These are phyloP conservation scores for Myriosclerotinia scirpicola DNA, from an alignment of 2,329 filamentous ascomycete species.

Conservation along the genomic window DNA sequence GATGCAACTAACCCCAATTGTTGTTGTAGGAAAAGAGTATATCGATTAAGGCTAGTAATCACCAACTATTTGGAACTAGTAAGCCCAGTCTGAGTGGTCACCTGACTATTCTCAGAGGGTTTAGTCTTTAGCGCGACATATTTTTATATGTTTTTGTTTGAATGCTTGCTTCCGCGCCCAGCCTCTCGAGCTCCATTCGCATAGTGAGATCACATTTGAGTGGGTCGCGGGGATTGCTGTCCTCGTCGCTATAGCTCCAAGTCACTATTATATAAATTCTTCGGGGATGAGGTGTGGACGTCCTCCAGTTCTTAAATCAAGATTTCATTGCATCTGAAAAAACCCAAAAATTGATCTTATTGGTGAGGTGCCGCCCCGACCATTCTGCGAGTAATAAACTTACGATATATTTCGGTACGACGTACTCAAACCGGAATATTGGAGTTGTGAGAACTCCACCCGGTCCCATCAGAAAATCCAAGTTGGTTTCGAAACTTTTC, in stretches of 20 bases:
- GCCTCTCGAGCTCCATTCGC: neutral
- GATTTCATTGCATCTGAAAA: neutral
- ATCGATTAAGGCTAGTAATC: too few species aligned
- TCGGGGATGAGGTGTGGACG: neutral
- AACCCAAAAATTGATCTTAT: neutral
- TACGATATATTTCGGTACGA: neutral
- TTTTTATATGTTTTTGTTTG: too few species aligned
- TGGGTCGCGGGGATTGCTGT: too few species aligned
- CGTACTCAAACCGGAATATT: neutral
- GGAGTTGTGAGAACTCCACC: neutral
- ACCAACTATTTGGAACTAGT: too few species aligned
- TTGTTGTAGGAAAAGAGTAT: too few species aligned
- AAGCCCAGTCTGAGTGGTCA: too few species aligned
- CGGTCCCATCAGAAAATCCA: neutral
- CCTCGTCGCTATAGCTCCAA: neutral
- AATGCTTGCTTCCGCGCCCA: neutral
- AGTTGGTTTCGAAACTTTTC: neutral
- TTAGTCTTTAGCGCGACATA: too few species aligned
- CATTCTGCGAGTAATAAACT: neutral
- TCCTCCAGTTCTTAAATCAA: neutral
- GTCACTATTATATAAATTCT: neutral
- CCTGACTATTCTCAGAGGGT: too few species aligned
- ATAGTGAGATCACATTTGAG: neutral
- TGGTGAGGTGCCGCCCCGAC: too few species aligned
- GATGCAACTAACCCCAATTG: too few species aligned